A percentile compares a stretch with the other conserved stretches of the same genome.
Conservation (phyloP, 495 filamentous ascomycete genomes). For the Aspergillus steynii region DNA sequence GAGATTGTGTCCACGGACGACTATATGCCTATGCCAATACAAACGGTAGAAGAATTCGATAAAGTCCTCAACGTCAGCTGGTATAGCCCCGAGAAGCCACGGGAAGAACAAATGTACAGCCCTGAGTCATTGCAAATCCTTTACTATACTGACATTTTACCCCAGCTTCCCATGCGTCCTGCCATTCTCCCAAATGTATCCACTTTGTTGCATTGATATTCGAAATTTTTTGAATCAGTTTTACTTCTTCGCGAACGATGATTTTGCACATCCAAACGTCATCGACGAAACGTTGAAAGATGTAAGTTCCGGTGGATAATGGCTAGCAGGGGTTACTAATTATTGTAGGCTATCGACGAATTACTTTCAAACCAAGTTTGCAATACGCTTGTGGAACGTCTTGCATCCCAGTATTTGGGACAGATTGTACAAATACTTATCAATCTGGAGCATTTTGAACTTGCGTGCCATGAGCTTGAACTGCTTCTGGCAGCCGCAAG, state of each 20-base stretch:
- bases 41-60: conserved; percentile 85
- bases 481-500: conserved; percentile 77
- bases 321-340: conserved; percentile 13
- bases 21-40: conserved; percentile 99
- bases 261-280: conserved; percentile 81
- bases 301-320: conserved; percentile 39
- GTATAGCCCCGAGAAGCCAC: conserved; percentile 79
- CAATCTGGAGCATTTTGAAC: conserved; percentile 96
- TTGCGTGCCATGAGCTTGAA: conserved; percentile 85
- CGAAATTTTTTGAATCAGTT: conserved; percentile 95
- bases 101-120: conserved; percentile 72
- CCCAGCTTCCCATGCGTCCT: conserved; percentile 83
- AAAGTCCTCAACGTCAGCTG: conserved; percentile 92
- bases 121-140: not conserved
- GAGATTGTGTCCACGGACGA: conserved; percentile 95
- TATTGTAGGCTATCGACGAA: conserved; percentile 71
- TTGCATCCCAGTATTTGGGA: conserved; percentile 89
- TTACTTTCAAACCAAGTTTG: conserved; percentile 90
- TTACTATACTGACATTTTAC: conserved; percentile 14
- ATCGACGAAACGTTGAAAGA: conserved; percentile 87
- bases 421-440: conserved; percentile 98
- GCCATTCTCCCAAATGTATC: conserved; percentile 99
- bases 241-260: conserved; percentile 91
- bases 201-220: conserved; percentile 95
- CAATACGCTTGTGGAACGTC: conserved; percentile 80